A percentile compares a stretch with the other conserved stretches of the same genome.
phyloP scores from a whole-genome alignment of 768 basidiomycete species.

The Lepiota venenata region DNA sequence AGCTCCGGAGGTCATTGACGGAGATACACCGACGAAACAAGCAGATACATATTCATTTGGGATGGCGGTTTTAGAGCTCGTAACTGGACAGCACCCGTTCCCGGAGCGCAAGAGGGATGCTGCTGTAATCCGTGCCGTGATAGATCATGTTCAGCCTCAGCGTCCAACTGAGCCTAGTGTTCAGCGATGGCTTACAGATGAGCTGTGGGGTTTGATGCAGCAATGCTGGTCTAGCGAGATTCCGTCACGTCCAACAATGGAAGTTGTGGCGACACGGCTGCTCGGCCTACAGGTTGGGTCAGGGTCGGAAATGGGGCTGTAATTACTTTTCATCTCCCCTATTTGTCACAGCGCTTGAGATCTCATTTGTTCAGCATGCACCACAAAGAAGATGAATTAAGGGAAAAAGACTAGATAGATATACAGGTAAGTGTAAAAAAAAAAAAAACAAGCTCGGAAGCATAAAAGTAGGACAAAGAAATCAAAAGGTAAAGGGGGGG shows the following conservation, averaged over 20 bases:
- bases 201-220: slow-evolving; percentile 43
- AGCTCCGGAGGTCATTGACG: slow-evolving; percentile 55
- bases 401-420: too few relatives aligned
- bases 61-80: slow-evolving; percentile 58
- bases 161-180: slow-evolving; percentile 35
- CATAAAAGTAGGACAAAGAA: background rate
- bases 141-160: slow-evolving; percentile 34
- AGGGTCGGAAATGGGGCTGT: too few relatives aligned
- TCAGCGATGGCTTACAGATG: slow-evolving; percentile 40
- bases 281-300: background rate
- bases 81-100: slow-evolving; percentile 52
- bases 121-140: slow-evolving; percentile 44
- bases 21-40: slow-evolving; percentile 40
- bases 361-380: too few relatives aligned
- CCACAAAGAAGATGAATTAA: too few relatives aligned
- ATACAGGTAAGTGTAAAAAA: background rate
- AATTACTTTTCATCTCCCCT: too few relatives aligned
- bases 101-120: slow-evolving; percentile 46
- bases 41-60: slow-evolving; percentile 58
- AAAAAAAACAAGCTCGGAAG: background rate
- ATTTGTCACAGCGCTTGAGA: too few relatives aligned
- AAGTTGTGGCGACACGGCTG: slow-evolving; percentile 25
- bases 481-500: too few relatives aligned
- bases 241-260: slow-evolving; percentile 37
- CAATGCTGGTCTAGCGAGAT: slow-evolving; percentile 43